phyloP scores from a whole-genome alignment of 2,329 filamentous ascomycete genomes.

The Sclerotinia sclerotiorum region DNA sequence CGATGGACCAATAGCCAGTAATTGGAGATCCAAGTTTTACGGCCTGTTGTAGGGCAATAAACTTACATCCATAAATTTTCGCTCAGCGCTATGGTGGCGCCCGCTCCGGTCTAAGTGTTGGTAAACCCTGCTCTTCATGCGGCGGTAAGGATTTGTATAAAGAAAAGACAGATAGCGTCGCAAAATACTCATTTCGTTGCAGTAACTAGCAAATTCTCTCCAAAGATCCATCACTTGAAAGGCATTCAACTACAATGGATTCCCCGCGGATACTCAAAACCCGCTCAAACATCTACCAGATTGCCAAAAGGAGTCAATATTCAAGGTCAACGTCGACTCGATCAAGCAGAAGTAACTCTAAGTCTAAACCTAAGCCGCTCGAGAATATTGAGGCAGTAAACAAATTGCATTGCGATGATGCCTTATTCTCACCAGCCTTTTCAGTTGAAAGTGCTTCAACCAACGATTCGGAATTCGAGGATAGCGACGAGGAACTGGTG shows the following conservation, averaged over 20 bases:
- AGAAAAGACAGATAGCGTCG: neutral
- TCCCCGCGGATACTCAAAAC: constrained; percentile 1
- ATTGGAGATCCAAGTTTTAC: neutral
- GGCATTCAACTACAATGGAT: neutral
- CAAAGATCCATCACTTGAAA: neutral
- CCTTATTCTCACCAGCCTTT: neutral
- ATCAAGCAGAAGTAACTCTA: neutral
- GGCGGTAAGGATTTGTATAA: constrained; percentile 9
- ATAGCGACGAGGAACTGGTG: constrained; percentile 8
- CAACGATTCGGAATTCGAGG: constrained; percentile 4
- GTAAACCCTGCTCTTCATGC: neutral
- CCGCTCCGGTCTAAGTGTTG: constrained; percentile 2
- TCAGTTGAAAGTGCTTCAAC: neutral
- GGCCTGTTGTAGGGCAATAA: neutral
- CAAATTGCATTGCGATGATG: neutral
- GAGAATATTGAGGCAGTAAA: neutral
- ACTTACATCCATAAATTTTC: neutral
- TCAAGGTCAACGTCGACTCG: neutral
- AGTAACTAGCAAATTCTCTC: neutral
- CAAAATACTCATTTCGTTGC: neutral
- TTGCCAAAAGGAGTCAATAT: neutral
- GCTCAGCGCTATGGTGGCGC: neutral
- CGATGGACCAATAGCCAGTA: neutral
- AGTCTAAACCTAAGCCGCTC: neutral
- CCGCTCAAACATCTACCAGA: constrained; percentile 14